These are phyloP conservation scores for Lecanicillium sp. DNA, from an alignment of 2,329 filamentous ascomycete genomes.

Conservation along the genomic window DNA sequence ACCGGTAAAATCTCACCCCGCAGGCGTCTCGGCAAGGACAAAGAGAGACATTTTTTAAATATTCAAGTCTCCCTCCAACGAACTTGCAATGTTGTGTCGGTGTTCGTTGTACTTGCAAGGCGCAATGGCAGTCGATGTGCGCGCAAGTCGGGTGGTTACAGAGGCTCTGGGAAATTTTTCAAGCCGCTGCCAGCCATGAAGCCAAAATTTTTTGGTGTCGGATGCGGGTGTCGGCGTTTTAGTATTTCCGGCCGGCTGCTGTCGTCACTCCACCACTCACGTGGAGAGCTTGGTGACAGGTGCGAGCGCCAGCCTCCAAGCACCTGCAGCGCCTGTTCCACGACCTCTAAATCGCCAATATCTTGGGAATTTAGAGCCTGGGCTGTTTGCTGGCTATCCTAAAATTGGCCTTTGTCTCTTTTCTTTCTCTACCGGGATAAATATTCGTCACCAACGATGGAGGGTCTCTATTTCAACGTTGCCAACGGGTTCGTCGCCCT, in stretches of 20 bases:
- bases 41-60: conserved; percentile 71
- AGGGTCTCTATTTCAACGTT: conserved; percentile 90
- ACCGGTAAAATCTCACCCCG: conserved; percentile 48
- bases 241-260: conserved; percentile 5
- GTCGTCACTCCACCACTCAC: conserved; percentile 2
- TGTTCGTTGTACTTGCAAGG: conserved; percentile 25
- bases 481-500: conserved; percentile 66
- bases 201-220: conserved; percentile 17
- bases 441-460: conserved; percentile 48
- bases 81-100: conserved; percentile 22
- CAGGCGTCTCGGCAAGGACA: conserved; percentile 88
- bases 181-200: conserved; percentile 26
- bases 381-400: no score
- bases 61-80: conserved; percentile 20
- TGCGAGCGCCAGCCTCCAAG: conserved; percentile 2
- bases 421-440: no score
- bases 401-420: no score
- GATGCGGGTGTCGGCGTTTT: conserved; percentile 6
- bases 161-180: conserved; percentile 33
- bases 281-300: conserved; percentile 5
- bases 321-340: not conserved
- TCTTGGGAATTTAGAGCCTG: no score
- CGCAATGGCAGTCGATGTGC: conserved; percentile 28
- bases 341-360: no score
- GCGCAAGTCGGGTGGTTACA: conserved; percentile 21